phyloP scores from a whole-genome alignment of 495 filamentous ascomycete genomes.

The Hapsidospora chrysogenum region DNA sequence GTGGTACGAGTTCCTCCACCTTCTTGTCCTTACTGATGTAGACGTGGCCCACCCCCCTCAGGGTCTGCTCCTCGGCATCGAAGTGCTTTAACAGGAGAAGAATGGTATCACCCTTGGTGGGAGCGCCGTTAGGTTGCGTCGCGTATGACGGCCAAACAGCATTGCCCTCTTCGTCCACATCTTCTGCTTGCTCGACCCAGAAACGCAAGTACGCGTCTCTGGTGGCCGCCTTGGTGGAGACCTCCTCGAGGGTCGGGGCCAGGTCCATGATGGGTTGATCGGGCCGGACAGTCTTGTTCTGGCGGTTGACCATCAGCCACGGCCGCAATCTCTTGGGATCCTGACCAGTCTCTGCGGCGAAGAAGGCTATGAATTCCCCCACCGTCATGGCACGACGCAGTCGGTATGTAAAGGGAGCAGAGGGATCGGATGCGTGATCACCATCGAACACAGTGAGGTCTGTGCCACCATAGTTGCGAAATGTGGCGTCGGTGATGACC shows the following conservation, averaged over 20 bases:
- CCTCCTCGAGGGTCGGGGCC: slow-evolving; percentile 71
- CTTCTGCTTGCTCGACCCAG: slow-evolving; percentile 66
- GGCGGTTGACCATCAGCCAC: slow-evolving; percentile 96
- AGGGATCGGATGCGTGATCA: slow-evolving; percentile 32
- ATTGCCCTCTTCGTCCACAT: slow-evolving; percentile 43
- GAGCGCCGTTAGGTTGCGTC: slow-evolving; percentile 25
- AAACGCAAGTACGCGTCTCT: slow-evolving; percentile 61
- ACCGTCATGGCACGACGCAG: slow-evolving; percentile 58
- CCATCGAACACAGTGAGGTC: slow-evolving; percentile 63
- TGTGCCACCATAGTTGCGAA: slow-evolving; percentile 64
- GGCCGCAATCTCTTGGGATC: slow-evolving; percentile 53
- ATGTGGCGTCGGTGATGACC: slow-evolving; percentile 63
- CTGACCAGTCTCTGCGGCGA: slow-evolving; percentile 51
- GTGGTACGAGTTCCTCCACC: slow-evolving; percentile 66
- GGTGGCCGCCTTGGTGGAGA: slow-evolving; percentile 41
- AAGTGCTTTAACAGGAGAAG: slow-evolving; percentile 89
- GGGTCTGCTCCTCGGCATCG: slow-evolving; percentile 54
- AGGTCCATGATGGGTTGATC: slow-evolving; percentile 67
- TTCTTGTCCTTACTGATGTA: slow-evolving; percentile 79
- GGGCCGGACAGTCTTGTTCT: slow-evolving; percentile 89
- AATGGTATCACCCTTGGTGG: slow-evolving; percentile 38
- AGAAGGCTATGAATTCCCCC: slow-evolving; percentile 46
- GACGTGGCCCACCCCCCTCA: slow-evolving; percentile 61
- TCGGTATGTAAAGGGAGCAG: slow-evolving; percentile 48
- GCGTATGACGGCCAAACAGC: slow-evolving; percentile 47